phyloP scores from a whole-genome alignment of 1,139 yeast genomes.

The Taphrina flavorubra region DNA sequence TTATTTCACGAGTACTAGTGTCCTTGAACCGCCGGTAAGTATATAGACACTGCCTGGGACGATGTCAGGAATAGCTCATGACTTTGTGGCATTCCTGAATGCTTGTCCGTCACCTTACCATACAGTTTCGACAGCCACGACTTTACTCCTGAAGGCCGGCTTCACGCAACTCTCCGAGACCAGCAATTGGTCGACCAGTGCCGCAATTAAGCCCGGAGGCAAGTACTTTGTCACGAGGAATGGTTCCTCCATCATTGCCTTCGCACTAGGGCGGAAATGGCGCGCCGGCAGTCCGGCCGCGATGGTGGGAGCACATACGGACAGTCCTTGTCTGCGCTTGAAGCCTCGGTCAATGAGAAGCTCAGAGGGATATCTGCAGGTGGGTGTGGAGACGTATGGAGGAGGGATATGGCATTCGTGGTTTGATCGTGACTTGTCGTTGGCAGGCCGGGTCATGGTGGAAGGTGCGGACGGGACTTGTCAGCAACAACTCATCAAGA shows the following conservation, averaged over 20 bases:
- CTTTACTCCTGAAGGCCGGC: slow-evolving; percentile 63
- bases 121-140: slow-evolving; percentile 73
- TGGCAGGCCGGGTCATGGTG: slow-evolving; percentile 90
- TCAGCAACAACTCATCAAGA: slow-evolving; percentile 72
- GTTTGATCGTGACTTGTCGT: slow-evolving; percentile 89
- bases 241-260: slow-evolving; percentile 85
- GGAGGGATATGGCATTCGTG: slow-evolving; percentile 90
- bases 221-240: slow-evolving; percentile 84
- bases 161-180: slow-evolving; percentile 77
- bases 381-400: slow-evolving; percentile 94
- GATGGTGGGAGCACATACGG: slow-evolving; percentile 93
- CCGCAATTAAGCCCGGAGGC: slow-evolving; percentile 55
- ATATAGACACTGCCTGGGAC: not conserved
- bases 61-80: slow-evolving; percentile 33
- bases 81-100: slow-evolving; percentile 65
- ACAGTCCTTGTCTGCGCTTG: slow-evolving; percentile 77
- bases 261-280: slow-evolving; percentile 68
- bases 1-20: too few species aligned
- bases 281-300: slow-evolving; percentile 82
- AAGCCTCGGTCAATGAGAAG: slow-evolving; percentile 81
- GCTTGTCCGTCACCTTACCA: slow-evolving; percentile 94
- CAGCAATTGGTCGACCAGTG: slow-evolving; percentile 67
- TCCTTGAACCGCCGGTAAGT: too few species aligned
- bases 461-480: slow-evolving; percentile 56
- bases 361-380: slow-evolving; percentile 79